Percentiles rank a stretch among this genome's conserved stretches.
Conservation (phyloP, 2,329 filamentous ascomycete species). For the Aspergillus thermomutatus region DNA sequence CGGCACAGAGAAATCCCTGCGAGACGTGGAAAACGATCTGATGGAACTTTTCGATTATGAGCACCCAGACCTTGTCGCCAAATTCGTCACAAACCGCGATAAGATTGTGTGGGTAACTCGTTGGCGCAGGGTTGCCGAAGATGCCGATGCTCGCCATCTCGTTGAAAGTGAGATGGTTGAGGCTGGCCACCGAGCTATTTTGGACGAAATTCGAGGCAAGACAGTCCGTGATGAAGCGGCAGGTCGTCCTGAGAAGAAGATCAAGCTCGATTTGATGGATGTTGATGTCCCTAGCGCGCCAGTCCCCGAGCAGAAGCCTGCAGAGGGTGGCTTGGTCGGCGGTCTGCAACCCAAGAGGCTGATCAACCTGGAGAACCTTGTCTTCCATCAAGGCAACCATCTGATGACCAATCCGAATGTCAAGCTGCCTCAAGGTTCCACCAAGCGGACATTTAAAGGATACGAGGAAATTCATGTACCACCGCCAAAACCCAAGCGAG, state of each 20-base stretch:
- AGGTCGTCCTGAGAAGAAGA: constrained; percentile 69
- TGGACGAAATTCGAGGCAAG: constrained; percentile 83
- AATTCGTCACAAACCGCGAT: constrained; percentile 85
- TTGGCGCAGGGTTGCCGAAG: constrained; percentile 76
- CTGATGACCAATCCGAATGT: constrained; percentile 99
- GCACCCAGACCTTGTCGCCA: constrained; percentile 86
- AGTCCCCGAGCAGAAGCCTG: constrained; percentile 50
- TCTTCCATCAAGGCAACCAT: constrained; percentile 98
- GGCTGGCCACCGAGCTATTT: constrained; percentile 78
- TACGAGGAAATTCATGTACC: constrained; percentile 99
- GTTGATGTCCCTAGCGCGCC: constrained; percentile 69
- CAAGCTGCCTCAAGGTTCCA: constrained; percentile 87
- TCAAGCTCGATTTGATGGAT: constrained; percentile 82
- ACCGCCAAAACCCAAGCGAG: constrained; percentile 80
- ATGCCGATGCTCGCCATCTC: constrained; percentile 66
- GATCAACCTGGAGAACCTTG: constrained; percentile 91
- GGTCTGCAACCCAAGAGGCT: constrained; percentile 81
- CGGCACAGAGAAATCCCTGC: constrained; percentile 77
- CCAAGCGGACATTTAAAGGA: constrained; percentile 92
- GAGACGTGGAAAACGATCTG: constrained; percentile 95
- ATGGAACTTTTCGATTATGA: constrained; percentile 99
- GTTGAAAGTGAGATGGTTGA: constrained; percentile 90
- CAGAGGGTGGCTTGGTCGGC: constrained; percentile 69
- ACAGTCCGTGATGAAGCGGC: constrained; percentile 52
- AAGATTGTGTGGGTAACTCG: constrained; percentile 94